Evolutionary conservation across 352 stramenopile genomes (phyloP).

Genomic region (Ophiocytium majus): DNA sequence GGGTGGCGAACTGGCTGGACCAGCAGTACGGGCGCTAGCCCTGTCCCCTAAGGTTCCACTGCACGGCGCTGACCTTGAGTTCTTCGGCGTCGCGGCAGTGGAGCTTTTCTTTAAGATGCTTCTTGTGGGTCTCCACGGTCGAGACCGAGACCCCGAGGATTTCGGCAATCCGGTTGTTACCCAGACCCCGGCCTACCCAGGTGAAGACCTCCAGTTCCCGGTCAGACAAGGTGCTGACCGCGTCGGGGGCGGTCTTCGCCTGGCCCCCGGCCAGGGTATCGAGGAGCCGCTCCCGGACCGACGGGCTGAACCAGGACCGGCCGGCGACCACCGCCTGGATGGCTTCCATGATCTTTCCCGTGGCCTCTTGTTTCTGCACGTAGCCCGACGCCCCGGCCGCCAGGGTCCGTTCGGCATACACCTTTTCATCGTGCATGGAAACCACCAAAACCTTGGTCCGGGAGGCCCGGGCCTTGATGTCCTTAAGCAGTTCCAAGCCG

Average conservation of each 20-base stretch:
- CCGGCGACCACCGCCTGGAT: not conserved
- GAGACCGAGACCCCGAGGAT: not conserved
- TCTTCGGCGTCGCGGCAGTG: too few relatives aligned
- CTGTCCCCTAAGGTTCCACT: too few relatives aligned
- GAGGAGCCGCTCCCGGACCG: not conserved
- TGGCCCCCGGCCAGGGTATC: too few relatives aligned
- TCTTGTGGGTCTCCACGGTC: not conserved
- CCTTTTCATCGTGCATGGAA: not conserved
- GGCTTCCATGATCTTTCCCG: not conserved
- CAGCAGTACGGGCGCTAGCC: too few relatives aligned
- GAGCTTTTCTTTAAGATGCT: not conserved
- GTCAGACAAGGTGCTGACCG: not conserved
- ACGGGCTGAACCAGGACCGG: not conserved
- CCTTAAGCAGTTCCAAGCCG: not conserved
- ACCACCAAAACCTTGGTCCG: not conserved
- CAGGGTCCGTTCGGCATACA: not conserved
- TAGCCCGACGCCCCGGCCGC: not conserved
- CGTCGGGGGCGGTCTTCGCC: too few relatives aligned
- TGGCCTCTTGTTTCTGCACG: not conserved
- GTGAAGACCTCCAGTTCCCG: constrained; percentile 4
- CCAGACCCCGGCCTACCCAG: not conserved
- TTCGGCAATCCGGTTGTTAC: not conserved
- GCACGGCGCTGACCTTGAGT: too few relatives aligned
- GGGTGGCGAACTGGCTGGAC: too few relatives aligned
- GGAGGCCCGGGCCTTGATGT: not conserved